Evolutionary conservation across 192 early-diverging fungal species (phyloP), one percentile per base, ranked within the genome.

Genomic region (Irineochytrium annulatum): DNA sequence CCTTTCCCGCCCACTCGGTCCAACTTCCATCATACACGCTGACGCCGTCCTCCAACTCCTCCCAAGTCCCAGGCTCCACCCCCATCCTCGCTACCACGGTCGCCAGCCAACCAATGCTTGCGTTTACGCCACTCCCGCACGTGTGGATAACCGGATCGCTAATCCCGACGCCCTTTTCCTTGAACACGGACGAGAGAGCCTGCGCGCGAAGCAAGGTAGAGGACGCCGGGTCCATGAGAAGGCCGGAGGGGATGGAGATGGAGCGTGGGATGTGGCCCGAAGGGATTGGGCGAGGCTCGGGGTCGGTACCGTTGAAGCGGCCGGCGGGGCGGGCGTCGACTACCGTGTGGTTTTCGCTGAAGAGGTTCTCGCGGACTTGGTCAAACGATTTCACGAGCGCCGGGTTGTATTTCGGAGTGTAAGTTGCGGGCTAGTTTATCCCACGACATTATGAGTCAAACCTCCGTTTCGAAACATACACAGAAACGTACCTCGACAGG

Each of bases 11-110:
- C 20, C 34, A 65, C 30, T 65, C 63, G 1, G 63, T 65, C 63
- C 63, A 65, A 3, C 55, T 57, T 19, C 63, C 63, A 57, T 65
- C 63, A 37, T 65, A 65, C 6, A 65, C 63, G 2, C 44, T 51
- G 20, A 58, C 26, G 5, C 52, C 63, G 31, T 65, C 35, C 34
- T 65, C 63, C n/a, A 65, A 34, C 27, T 65, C 55, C 33, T 48
- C 63, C 55, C 54, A 57, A 49, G 54, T 24, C 2, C 51, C 48
- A 28, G 28, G 20, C 32, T 58, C 56, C 24, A 46, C 60, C 43
- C 58, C 55, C 28, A 43, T 46, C 6, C 55, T 27, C 13, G 63
- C 41, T 30, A 65, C 30, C 43, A 65, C 52, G 11, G 62, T 45
- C 31, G 26, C 63, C 13, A 65, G 43, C 63, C 63, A 65, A 1